Evolutionary conservation across 192 early-diverging fungal genomes (phyloP).

Genomic region (Glomus cerebriforme): DNA sequence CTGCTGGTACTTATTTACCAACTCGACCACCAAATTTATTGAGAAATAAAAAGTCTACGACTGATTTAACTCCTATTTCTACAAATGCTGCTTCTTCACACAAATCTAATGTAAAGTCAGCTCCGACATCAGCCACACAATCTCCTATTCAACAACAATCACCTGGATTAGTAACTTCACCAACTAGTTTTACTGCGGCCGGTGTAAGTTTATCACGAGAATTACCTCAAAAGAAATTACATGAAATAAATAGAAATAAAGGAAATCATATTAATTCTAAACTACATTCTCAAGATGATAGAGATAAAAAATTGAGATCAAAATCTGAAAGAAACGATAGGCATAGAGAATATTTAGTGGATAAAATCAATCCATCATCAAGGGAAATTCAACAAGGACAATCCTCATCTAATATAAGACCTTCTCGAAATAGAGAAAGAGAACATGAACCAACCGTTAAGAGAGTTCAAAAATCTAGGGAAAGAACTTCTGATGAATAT

Average conservation of each 20-base stretch:
- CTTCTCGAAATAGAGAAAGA: not conserved
- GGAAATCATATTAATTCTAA: not conserved
- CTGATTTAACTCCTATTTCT: not conserved
- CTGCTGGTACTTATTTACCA: not conserved
- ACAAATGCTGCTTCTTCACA: not conserved
- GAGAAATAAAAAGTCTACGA: not conserved
- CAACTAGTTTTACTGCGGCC: not conserved
- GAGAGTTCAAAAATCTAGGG: not conserved
- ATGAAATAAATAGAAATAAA: not conserved
- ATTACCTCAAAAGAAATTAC: not conserved
- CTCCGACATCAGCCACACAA: not conserved
- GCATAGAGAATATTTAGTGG: not conserved
- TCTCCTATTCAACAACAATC: not conserved
- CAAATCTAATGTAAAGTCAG: not conserved
- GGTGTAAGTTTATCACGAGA: not conserved
- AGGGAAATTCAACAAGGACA: not conserved
- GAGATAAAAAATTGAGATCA: not conserved
- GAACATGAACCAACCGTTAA: not conserved
- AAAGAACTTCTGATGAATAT: not conserved
- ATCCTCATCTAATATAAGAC: not conserved
- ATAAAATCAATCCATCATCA: not conserved
- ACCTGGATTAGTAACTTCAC: not conserved
- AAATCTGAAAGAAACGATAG: not conserved
- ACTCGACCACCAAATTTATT: not conserved
- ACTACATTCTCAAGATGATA: not conserved